These are phyloP conservation scores for Epichloe uncinata DNA, from an alignment of 2,329 filamentous ascomycete genomes.

Conservation along the genomic window DNA sequence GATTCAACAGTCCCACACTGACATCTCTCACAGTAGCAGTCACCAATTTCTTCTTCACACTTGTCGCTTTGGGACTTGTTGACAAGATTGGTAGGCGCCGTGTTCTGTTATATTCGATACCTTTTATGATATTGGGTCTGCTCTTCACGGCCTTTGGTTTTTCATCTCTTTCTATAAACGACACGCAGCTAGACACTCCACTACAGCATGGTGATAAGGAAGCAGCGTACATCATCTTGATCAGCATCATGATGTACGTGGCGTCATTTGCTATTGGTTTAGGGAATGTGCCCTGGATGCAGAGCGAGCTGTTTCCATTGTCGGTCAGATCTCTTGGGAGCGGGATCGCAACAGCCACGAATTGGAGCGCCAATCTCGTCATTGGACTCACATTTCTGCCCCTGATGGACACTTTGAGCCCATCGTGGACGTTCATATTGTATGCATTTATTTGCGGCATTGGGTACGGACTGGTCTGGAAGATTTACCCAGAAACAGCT, in stretches of 20 bases:
- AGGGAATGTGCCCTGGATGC: constrained; percentile 92
- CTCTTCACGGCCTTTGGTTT: constrained; percentile 61
- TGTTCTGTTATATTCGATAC: constrained; percentile 71
- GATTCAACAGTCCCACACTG: constrained; percentile 65
- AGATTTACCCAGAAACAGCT: constrained; percentile 75
- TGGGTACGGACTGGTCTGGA: constrained; percentile 57
- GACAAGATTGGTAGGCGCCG: constrained; percentile 67
- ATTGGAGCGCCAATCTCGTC: constrained; percentile 77
- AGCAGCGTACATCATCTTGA: constrained; percentile 49
- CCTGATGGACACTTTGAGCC: constrained; percentile 64
- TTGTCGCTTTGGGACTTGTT: constrained; percentile 62
- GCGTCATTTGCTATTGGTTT: constrained; percentile 76
- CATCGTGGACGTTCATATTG: constrained; percentile 65
- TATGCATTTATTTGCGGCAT: constrained; percentile 59
- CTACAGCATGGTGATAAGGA: constrained; percentile 10
- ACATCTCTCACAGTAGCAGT: constrained; percentile 68
- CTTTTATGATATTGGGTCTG: constrained; percentile 68
- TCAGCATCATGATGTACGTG: constrained; percentile 71
- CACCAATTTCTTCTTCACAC: constrained; percentile 71
- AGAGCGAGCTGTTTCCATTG: constrained; percentile 79
- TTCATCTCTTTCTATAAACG: constrained; percentile 40
- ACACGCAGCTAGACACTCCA: constrained; percentile 1
- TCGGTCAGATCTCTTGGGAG: constrained; percentile 60
- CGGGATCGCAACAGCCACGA: constrained; percentile 64
- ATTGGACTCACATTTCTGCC: constrained; percentile 80